These are phyloP conservation scores for Saccharomycopsis hybrid DNA, from an alignment of 1,139 yeast species.

Conservation along the genomic window DNA sequence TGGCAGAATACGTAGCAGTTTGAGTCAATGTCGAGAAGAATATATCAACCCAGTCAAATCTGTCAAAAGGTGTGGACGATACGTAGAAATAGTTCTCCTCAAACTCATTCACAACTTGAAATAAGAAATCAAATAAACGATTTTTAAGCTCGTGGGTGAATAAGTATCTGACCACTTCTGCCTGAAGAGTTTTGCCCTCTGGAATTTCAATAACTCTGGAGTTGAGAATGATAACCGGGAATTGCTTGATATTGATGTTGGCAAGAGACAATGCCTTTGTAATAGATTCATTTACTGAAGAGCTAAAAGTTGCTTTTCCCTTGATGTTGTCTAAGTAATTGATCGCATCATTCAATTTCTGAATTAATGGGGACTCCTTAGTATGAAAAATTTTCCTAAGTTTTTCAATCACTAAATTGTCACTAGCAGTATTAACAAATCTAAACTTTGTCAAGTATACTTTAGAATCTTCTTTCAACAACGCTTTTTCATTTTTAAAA, in stretches of 20 bases:
- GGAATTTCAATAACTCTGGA: conserved; percentile 26
- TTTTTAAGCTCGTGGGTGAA: conserved; percentile 10
- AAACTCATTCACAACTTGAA: conserved; percentile 33
- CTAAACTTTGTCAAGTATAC: conserved; percentile 21
- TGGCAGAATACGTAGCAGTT: conserved; percentile 32
- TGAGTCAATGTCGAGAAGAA: conserved; percentile 38
- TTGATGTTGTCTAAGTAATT: background rate
- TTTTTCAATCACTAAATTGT: conserved; percentile 23
- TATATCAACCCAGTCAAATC: conserved; percentile 44
- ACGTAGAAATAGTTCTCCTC: conserved; percentile 31
- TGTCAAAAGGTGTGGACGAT: conserved; percentile 21
- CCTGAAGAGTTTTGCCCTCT: conserved; percentile 24
- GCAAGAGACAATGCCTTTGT: background rate
- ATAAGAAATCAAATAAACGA: conserved; percentile 13
- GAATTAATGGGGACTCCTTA: background rate
- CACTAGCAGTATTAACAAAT: conserved; percentile 28
- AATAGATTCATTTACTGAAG: no score
- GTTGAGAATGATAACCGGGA: conserved; percentile 37
- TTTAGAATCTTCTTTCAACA: conserved; percentile 13
- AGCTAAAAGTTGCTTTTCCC: background rate
- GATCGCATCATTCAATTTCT: background rate
- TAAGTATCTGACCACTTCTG: background rate
- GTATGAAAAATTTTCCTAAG: no score
- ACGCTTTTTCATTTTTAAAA: conserved; percentile 26
- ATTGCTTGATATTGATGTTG: conserved; percentile 3